Conservation (phyloP, 2,329 filamentous ascomycete genomes). For the Botrytis medusae region DNA sequence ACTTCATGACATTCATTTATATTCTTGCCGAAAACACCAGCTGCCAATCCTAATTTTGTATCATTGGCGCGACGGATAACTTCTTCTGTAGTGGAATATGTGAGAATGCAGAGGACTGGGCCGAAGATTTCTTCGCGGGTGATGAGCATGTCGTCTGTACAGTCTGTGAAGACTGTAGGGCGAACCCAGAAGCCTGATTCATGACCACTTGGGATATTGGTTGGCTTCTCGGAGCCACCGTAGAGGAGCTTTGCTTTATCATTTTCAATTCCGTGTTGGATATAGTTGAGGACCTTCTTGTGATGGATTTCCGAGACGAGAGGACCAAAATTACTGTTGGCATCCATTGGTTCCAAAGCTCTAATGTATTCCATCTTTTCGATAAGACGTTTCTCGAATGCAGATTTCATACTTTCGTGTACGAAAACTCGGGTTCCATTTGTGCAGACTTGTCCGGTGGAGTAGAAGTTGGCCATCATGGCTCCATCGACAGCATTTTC, state of each 20-base stretch:
- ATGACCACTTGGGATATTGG: slow-evolving; percentile 39
- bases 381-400: slow-evolving; percentile 68
- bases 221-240: slow-evolving; percentile 64
- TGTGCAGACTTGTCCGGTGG: slow-evolving; percentile 87
- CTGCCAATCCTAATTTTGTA: slow-evolving; percentile 76
- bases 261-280: slow-evolving; percentile 68
- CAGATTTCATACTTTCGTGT: slow-evolving; percentile 60
- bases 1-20: slow-evolving; percentile 72
- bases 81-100: slow-evolving; percentile 69
- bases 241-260: slow-evolving; percentile 74
- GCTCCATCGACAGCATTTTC: slow-evolving; percentile 82
- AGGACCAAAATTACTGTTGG: slow-evolving; percentile 78
- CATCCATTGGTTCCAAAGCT: slow-evolving; percentile 70
- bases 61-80: slow-evolving; percentile 72
- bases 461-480: slow-evolving; percentile 94
- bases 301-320: slow-evolving; percentile 72
- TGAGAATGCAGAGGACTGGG: slow-evolving; percentile 78
- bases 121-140: slow-evolving; percentile 85
- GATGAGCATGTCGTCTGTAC: slow-evolving; percentile 78
- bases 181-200: slow-evolving; percentile 75
- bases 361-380: slow-evolving; percentile 70
- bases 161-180: slow-evolving; percentile 84
- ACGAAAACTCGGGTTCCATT: slow-evolving; percentile 90
- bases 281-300: slow-evolving; percentile 77
- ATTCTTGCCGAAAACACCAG: slow-evolving; percentile 78